Base-by-base conservation (phyloP, 176 grass and related monocot species). In the Neostapfia colusana region DNA sequence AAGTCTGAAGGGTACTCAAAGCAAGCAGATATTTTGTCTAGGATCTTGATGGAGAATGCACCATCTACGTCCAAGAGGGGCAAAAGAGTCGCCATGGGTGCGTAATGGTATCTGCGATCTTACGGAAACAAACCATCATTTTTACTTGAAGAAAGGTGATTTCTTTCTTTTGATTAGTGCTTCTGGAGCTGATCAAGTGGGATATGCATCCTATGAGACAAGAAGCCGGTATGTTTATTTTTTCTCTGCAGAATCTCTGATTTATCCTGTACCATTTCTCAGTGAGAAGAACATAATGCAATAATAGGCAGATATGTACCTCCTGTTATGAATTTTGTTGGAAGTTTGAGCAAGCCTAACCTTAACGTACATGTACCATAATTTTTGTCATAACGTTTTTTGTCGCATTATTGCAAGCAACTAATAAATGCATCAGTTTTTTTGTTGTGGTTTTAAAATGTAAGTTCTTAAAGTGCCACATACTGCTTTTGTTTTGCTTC, bases 21-120 rank as follows among this genome's bases (percentile, higher is more conserved):
- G 84, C 95, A 99, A 88, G 89, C 91, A 38, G 89, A 95, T 68
- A 92, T 99, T 88, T 70, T 99, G 42, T 89, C 95, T 69, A 89
- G 91, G 69, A 85, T 99, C 26, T 86, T 99, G 66, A 39, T 43
- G 6, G 95, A 90, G 69, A 88, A 90, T 28, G 66, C 71, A 40
- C 72, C 73, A 10, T 45, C 41, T 0, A 79, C n/a, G 10, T 41
- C 69, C 36, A 99, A 75, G 65, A 88, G 56, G 36, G 76, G 76
- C n/a, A 81, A 90, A 76, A 88, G 65, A 59, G 81, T 60, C 62
- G 77, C 89, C 49, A 88, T 83, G 88, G 79, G 84, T 74, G 84
- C 84, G 24, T 91, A 83, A 37, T 39, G 16, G 50, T 31, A 8
- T 79, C 39, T 70, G 49, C 55, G 10, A 37, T 42, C 46, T 72